Percentiles rank a stretch among this genome's conserved stretches.
phyloP scores from a whole-genome alignment of 148 eudicot genomes.

The Vaccinium corymbosum region DNA sequence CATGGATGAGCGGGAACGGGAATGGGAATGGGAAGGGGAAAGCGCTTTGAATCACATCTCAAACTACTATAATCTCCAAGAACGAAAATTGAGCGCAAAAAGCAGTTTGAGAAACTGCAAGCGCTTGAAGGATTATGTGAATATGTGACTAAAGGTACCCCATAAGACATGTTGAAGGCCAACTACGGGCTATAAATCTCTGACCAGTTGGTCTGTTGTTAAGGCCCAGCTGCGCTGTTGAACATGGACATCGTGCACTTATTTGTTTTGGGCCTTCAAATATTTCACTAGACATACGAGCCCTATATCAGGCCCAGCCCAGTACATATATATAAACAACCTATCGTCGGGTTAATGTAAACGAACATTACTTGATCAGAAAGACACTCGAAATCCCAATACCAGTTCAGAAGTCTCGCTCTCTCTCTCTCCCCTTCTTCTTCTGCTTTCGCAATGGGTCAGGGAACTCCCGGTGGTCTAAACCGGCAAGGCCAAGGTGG shows the following conservation, averaged over 20 bases:
- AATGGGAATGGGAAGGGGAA: no score
- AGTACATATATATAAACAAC: no score
- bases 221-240: not conserved
- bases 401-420: not conserved
- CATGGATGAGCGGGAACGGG: no score
- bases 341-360: no score
- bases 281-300: not conserved
- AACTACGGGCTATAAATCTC: not conserved
- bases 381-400: not conserved
- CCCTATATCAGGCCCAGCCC: not conserved
- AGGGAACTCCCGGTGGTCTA: not conserved
- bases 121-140: no score
- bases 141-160: no score
- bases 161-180: not conserved
- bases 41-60: no score
- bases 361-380: not conserved
- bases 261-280: not conserved
- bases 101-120: no score
- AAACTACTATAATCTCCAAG: no score
- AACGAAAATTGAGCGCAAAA: no score
- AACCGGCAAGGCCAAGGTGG: conserved; percentile 30
- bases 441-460: not conserved
- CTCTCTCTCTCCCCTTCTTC: not conserved
- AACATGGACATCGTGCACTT: not conserved
- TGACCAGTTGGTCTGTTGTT: not conserved